Base-by-base conservation (phyloP, 805 yeast genomes). In the Starmerella etchellsii region DNA sequence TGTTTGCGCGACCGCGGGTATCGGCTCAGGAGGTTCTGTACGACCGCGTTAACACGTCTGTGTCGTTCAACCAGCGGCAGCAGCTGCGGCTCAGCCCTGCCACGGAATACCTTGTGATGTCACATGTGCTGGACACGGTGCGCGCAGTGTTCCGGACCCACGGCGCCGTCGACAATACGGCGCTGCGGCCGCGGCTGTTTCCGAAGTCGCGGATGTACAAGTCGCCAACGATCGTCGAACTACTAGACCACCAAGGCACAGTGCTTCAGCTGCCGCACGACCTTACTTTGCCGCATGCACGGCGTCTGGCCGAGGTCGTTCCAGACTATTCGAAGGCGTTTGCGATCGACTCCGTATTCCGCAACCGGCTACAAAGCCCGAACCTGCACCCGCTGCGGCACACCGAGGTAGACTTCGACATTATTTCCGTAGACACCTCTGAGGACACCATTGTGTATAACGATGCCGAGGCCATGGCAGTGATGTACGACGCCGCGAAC, bases 191-290 rank as follows among this genome's bases (percentile, higher is more conserved):
- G 0, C 55, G 71, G 1, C 56, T 91, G n/a, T 77, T 85, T 46
- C 98, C 97, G 0, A 79, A 78, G 48, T 77, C 82, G 1, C 79
- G 91, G 1, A 69, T 78, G 2, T 77, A 80, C 54, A 61, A 77
- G 1, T 66, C 72, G 19, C 80, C 76, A 39, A 70, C 71, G 36
- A 78, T 82, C 0, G 84, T 80, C 50, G 91, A 87, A 52, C 71
- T 91, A 1, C 61, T 91, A 39, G 97, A 88, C 54, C 69, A 74
- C 38, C 77, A 83, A 24, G 99, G 99, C 0, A 74, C 85, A 0
- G 88, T 91, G 3, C 63, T 91, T 26, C 94, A 87, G 50, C 62
- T 91, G 26, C 94, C 95, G 2, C 85, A 81, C 55, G 98, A 91
- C 57, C 66, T 87, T 46, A 81, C 94, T 0, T 64, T 87, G 26